Percentiles rank a stretch among this genome's conserved stretches.
phyloP scores from a whole-genome alignment of 768 basidiomycete genomes.

The Rhizopogon vesiculosus region DNA sequence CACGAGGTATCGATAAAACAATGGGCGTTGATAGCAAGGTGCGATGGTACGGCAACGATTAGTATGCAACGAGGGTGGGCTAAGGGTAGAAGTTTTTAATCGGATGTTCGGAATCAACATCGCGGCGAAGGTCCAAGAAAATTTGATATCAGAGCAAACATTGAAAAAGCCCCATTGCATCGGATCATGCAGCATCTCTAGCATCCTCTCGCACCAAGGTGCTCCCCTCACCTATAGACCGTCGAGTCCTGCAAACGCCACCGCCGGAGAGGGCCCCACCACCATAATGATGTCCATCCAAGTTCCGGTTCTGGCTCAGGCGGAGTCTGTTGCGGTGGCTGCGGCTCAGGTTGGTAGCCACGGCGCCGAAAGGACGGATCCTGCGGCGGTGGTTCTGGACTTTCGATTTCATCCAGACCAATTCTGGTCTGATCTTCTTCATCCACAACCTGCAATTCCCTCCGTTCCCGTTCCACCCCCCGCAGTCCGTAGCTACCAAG shows the following conservation, averaged over 20 bases:
- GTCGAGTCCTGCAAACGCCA: slow-evolving; percentile 81
- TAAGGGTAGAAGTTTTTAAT: background rate
- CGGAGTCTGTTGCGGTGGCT: slow-evolving; percentile 4
- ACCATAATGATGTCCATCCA: slow-evolving; percentile 51
- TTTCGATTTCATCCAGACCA: background rate
- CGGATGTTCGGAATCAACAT: background rate
- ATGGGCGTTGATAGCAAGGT: background rate
- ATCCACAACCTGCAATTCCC: slow-evolving; percentile 14
- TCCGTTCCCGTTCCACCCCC: slow-evolving; percentile 27
- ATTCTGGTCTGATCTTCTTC: slow-evolving; percentile 19
- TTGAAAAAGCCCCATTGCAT: background rate
- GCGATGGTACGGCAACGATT: background rate
- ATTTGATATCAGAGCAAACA: background rate
- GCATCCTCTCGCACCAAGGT: background rate
- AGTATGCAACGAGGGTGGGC: background rate
- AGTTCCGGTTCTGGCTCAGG: slow-evolving; percentile 3
- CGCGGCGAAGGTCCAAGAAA: background rate
- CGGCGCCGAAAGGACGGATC: slow-evolving; percentile 9
- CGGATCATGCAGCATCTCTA: background rate
- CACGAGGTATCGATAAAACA: background rate
- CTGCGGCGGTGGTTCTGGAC: slow-evolving; percentile 12
- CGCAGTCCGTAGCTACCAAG: slow-evolving; percentile 63
- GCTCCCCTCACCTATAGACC: slow-evolving; percentile 39
- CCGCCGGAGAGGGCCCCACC: slow-evolving; percentile 73
- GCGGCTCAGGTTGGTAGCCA: background rate